phyloP scores from a whole-genome alignment of 225 moss, liverwort and hornwort species.

The Pleurozium schreberi region DNA sequence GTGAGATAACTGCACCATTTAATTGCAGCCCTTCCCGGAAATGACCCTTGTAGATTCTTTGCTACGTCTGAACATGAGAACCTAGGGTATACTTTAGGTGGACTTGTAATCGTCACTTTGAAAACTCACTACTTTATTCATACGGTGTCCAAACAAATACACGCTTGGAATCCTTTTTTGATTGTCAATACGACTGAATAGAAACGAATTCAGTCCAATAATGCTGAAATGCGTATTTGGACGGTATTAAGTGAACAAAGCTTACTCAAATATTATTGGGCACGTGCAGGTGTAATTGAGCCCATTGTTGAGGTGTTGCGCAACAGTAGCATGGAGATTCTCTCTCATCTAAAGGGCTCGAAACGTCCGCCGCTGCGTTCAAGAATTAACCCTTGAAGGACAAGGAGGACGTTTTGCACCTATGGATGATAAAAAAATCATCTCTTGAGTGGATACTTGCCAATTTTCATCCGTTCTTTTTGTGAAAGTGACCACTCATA shows the following conservation, averaged over 20 bases:
- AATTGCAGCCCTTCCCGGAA: neutral
- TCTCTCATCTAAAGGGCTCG: too few relatives aligned
- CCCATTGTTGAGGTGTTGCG: constrained; percentile 67
- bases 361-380: too few relatives aligned
- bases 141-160: neutral
- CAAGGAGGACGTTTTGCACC: too few relatives aligned
- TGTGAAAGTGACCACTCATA: too few relatives aligned
- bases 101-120: neutral
- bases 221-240: neutral
- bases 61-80: neutral
- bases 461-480: too few relatives aligned
- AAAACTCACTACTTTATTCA: neutral
- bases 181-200: neutral
- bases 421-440: too few relatives aligned
- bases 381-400: too few relatives aligned
- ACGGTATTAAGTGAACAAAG: neutral
- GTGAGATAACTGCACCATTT: neutral
- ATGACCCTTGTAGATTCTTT: neutral
- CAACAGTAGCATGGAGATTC: constrained; percentile 56
- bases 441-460: too few relatives aligned
- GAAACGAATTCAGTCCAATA: neutral
- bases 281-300: constrained; percentile 43
- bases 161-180: neutral
- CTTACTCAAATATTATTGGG: neutral
- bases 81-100: neutral